Evolutionary conservation across 2,329 filamentous ascomycete species (phyloP), one percentile per base, ranked within the genome.

Genomic region (Aaosphaeria arxii): DNA sequence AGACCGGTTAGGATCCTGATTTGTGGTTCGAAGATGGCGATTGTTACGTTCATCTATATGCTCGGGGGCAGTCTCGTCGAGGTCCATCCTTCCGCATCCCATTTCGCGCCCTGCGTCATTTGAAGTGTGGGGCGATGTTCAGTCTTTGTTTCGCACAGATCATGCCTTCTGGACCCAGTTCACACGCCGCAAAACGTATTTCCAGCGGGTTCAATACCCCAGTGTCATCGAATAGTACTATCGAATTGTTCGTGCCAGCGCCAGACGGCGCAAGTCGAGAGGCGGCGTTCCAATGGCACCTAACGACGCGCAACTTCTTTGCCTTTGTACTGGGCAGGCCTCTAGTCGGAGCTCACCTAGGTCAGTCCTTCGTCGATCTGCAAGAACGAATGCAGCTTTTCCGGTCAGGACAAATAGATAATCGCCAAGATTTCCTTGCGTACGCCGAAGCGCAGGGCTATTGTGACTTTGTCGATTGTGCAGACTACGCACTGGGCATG

Each of bases 371-470:
- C 7, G 77, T 86, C 11, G 76, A 77, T 28, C 74, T 92, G n/a
- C 73, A 87, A 55, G 77, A 82, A 49, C 82, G 81, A 52, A 80
- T 91, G 74, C 73, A 81, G 36, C 74, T 85, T 39, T 87, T 84
- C 57, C 77, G 87, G 31, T 71, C 75, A 2, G 55, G 58, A 6
- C 73, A 74, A 2, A 74, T 75, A 30, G 77, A 85, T 55, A 86
- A 87, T 53, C 70, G 81, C 6, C 65, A 75, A 13, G 86, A 86
- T 47, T 72, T 91, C 45, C 69, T 87, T 44, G 71, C 73, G 17
- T 94, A 88, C 61, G 76, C 87, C 40, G 81, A 88, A 40, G 76
- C 82, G 45, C 80, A 87, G 63, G 87, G 87, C 11, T 92, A 92
- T 58, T 68, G 85, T 6, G 78, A 85, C 49, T 79, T 91, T 62